Evolutionary conservation across 768 basidiomycete genomes (phyloP), one percentile per base, ranked within the genome.

Genomic region (Pulveroboletus sp.): DNA sequence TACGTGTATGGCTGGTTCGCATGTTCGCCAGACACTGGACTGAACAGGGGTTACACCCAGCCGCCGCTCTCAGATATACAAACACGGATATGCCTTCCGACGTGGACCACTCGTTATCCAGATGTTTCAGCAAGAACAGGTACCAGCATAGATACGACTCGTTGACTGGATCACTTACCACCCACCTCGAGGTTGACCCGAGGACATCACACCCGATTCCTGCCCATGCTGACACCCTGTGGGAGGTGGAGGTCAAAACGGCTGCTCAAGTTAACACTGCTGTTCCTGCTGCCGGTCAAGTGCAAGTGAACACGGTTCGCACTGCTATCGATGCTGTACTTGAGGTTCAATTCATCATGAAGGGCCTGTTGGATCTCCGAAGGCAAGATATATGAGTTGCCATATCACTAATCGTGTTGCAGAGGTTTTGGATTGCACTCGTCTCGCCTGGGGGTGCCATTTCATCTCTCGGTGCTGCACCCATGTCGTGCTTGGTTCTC

Each of bases 161-260:
- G 10, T 17, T 43, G 39, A 21, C 9, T 20, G 32, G 27, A n/a
- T 34, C 16, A 45, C 53, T 56, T 12, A 56, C 39, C 45, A 37
- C 50, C 39, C 34, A 20, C 32, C 17, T 37, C 49, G 37, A 92
- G 88, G 78, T 86, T 29, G 87, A 90, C 58, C 77, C 79, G 0
- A 86, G 79, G 66, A 89, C 87, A 5, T 83, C 83, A 45, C 80
- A 84, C 55, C 83, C 87, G 0, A 84, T 83, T 38, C 84, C 86
- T 32, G 86, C 86, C n/a, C 85, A 87, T 47, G 69, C 81, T 8
- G 87, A 88, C 56, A 87, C 88, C 0, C 73, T 89, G 6, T 93
- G 90, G 90, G 85, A 91, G 63, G 88, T 93, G 32, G 87, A 92
- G 69, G 89, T 90, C 42, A 90, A 87, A 65, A 90, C 90, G 1